Base-by-base conservation (phyloP, 1,284 basidiomycete genomes). In the Coniferiporia sulphurascens region DNA sequence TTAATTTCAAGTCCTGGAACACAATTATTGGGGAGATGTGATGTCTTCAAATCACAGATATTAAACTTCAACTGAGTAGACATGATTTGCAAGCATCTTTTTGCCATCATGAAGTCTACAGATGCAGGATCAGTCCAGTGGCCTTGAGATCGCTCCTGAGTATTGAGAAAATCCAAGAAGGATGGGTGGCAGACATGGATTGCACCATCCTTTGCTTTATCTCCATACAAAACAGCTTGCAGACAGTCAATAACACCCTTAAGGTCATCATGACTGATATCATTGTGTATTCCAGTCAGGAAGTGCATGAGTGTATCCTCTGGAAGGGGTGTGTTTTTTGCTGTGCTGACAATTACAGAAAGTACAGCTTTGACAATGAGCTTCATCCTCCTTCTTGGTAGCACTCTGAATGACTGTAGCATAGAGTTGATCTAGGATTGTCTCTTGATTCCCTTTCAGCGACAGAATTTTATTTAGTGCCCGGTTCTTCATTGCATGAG, bases 1-100 rank as follows among this genome's bases (percentile, higher is more conserved):
- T 58, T 55, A 15, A 49, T 36, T 1, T 51, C 27, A 17, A 70
- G 61, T 34, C 67, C 62, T 5, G 44, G 10, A 5, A 69, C 49
- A 41, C 68, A 59, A 32, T 32, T 27, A 48, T 72, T 71, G 6
- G 34, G 45, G 13, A 64, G 17, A 58, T 68, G 63, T 2, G 71
- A 73, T 17, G 68, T 62, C 9, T 65, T 58, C 10, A 73, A 50
- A 9, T 64, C 7, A 58, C 70, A 72, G 10, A 73, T 72, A 57
- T 73, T 73, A 64, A 73, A 73, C 48, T 52, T 45, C 8, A 73
- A 68, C 9, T 59, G 51, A 4, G 55, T 22, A 17, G 59, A 57
- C 66, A 72, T 64, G 49, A 48, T 55, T 2, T 50, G 60, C 43
- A 61, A 21, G 56, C 60, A 55, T 49, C 21, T 38, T 1, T 2